A percentile compares a stretch with the other conserved stretches of the same genome.
phyloP scores from a whole-genome alignment of 2,329 filamentous ascomycete genomes.

The Rhinocladiella similis region DNA sequence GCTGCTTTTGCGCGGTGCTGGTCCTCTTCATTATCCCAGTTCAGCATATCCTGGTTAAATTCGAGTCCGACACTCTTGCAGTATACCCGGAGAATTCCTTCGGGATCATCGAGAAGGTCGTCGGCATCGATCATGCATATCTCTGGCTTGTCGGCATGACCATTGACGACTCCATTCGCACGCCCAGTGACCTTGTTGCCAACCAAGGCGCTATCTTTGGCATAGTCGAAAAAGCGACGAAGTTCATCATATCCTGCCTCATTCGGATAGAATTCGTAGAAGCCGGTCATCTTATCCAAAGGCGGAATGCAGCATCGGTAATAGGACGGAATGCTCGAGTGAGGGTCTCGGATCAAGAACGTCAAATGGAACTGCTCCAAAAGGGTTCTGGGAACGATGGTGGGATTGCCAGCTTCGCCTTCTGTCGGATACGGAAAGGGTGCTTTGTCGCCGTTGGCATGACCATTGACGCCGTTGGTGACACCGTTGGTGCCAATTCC shows the following conservation, averaged over 20 bases:
- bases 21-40: constrained; percentile 76
- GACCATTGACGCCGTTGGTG: constrained; percentile 35
- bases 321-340: constrained; percentile 86
- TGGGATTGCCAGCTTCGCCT: constrained; percentile 73
- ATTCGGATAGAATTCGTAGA: constrained; percentile 78
- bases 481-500: constrained; percentile 56
- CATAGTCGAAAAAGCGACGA: constrained; percentile 81
- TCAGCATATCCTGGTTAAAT: constrained; percentile 75
- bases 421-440: constrained; percentile 61
- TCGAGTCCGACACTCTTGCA: constrained; percentile 79
- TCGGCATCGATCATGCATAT: constrained; percentile 93
- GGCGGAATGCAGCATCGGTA: constrained; percentile 93
- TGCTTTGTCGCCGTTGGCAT: constrained; percentile 33
- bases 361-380: constrained; percentile 87
- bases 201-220: constrained; percentile 67
- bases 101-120: constrained; percentile 84
- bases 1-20: constrained; percentile 67
- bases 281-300: constrained; percentile 77
- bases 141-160: constrained; percentile 44
- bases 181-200: constrained; percentile 62
- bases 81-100: constrained; percentile 72
- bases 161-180: constrained; percentile 32
- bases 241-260: constrained; percentile 93
- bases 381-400: constrained; percentile 72
- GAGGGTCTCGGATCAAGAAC: constrained; percentile 95